Base-by-base conservation (phyloP, 768 basidiomycete species). In the Collybia sp. region DNA sequence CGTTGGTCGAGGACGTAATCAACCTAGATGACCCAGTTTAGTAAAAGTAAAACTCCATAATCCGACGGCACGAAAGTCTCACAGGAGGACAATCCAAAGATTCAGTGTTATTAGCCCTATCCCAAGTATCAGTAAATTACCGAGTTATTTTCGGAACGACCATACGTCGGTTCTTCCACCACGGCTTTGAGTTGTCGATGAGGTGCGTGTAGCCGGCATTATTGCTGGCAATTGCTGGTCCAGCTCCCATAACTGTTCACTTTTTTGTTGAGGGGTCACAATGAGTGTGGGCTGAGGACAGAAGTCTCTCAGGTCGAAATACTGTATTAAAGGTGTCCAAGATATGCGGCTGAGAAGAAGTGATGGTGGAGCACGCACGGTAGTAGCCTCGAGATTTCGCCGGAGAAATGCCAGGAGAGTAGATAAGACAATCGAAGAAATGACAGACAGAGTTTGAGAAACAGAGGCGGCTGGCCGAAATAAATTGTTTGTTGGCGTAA, bases 1-100 rank as follows among this genome's bases (percentile, higher is more conserved):
- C 82, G 54, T 77, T 80, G 2, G 74, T 82, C 5, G 77, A 79
- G 12, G 80, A 79, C 0, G 80, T 82, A 51, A 82, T 77, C 42
- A 83, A 67, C 43, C 77, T 78, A 46, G 30, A 10, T n/a, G 12
- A 12, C n/a, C 47, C 47, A 13, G n/a, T 25, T 30, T 16, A 4
- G 16, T 20, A 40, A 12, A 18, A 4, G 16, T 20, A 40, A 12
- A 18, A 20, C 17, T 25, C 25, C 25, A 8, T 25, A 3, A 25
- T 25, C 25, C 25, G 8, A 3, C 8, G 8, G 4, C 8, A 25
- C 25, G 25, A 2, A 9, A 20, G 15, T 69, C 73, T 15, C 40
- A 82, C 79, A 80, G 56, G 33, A 82, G 66, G 12, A 68, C 62
- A 42, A 82, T 76, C 78, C 82, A 83, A 8, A 66, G 65, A 49